phyloP scores from a whole-genome alignment of 2,329 filamentous ascomycete species.

The Moelleriella libera region DNA sequence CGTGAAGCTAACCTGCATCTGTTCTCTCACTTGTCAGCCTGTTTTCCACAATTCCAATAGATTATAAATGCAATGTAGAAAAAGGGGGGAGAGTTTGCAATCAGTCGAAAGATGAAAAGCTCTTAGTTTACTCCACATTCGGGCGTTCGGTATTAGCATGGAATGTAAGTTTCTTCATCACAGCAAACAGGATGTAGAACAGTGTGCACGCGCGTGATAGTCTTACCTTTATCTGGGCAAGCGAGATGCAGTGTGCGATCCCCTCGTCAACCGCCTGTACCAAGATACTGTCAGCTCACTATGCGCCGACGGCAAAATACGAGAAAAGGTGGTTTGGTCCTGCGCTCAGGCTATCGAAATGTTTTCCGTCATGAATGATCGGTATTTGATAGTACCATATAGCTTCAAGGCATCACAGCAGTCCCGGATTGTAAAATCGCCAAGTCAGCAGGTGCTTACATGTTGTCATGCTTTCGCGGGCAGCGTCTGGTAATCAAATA shows the following conservation, averaged over 20 bases:
- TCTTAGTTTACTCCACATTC: slow-evolving; percentile 54
- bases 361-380: slow-evolving; percentile 24
- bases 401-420: slow-evolving; percentile 22
- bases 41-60: slow-evolving; percentile 1
- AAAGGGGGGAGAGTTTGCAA: slow-evolving; percentile 16
- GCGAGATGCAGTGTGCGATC: no score
- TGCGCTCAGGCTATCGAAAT: slow-evolving; percentile 16
- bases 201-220: neutral
- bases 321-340: neutral
- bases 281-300: no score
- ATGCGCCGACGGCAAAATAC: neutral
- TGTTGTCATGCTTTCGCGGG: neutral
- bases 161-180: slow-evolving; percentile 60
- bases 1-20: no score
- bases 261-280: no score
- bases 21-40: slow-evolving; percentile 2
- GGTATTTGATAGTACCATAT: slow-evolving; percentile 32
- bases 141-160: slow-evolving; percentile 62
- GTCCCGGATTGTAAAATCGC: slow-evolving; percentile 1
- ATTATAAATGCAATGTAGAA: slow-evolving; percentile 8
- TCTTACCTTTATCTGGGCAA: slow-evolving; percentile 10
- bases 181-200: slow-evolving; percentile 11
- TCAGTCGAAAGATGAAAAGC: slow-evolving; percentile 85
- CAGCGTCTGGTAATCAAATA: neutral
- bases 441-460: neutral